These are phyloP conservation scores for Alnus rubra DNA, from an alignment of 306 rosid genomes.

Conservation along the genomic window DNA sequence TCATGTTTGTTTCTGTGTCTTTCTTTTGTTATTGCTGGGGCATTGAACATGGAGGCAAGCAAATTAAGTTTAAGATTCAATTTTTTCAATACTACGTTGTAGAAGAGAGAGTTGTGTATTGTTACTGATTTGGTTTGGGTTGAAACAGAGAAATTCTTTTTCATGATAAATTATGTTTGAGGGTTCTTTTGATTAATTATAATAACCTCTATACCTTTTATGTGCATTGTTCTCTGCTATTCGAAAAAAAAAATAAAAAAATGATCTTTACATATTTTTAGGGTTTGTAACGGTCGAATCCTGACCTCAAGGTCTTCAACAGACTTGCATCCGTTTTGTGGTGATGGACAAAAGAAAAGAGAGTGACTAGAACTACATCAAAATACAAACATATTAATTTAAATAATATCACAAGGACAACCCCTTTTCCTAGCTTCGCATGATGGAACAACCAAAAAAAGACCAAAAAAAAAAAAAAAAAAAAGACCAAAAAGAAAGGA, in stretches of 20 bases:
- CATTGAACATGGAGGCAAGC: constrained; percentile 58
- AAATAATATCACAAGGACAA: neutral
- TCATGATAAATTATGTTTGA: constrained; percentile 2
- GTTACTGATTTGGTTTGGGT: constrained; percentile 53
- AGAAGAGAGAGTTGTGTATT: constrained; percentile 45
- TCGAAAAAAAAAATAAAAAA: neutral
- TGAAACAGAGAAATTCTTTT: constrained; percentile 53
- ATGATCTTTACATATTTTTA: too few species aligned
- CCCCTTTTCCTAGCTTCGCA: too few species aligned
- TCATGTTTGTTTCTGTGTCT: constrained; percentile 53
- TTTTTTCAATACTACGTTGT: constrained; percentile 28
- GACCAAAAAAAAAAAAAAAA: too few species aligned
- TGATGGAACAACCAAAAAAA: too few species aligned
- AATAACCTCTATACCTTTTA: constrained; percentile 17
- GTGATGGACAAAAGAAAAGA: too few species aligned
- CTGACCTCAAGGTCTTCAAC: too few species aligned
- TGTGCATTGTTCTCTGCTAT: constrained; percentile 17
- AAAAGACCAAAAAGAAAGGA: too few species aligned
- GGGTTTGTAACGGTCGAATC: too few species aligned
- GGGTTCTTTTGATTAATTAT: neutral
- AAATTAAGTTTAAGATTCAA: constrained; percentile 48
- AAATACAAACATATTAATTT: neutral
- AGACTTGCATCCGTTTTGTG: too few species aligned
- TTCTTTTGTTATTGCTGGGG: constrained; percentile 46
- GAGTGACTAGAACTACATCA: too few species aligned